phyloP scores from a whole-genome alignment of 2,329 filamentous ascomycete species.

The Hawksworthiomyces lignivorus region DNA sequence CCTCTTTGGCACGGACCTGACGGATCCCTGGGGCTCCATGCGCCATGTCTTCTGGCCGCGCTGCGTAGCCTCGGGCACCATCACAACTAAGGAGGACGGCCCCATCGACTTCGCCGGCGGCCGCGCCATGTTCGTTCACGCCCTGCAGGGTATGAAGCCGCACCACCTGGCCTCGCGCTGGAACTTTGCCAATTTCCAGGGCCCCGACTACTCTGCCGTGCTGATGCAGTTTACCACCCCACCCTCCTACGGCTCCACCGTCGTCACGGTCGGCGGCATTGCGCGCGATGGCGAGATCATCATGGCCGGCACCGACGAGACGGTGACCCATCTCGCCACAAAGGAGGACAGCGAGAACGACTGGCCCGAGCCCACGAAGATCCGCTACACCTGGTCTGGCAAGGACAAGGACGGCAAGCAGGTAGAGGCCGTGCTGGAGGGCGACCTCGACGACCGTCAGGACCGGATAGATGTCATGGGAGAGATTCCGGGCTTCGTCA shows the following conservation, averaged over 20 bases:
- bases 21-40: conserved; percentile 86
- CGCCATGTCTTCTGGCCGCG: conserved; percentile 92
- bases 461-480: conserved; percentile 95
- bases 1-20: conserved; percentile 77
- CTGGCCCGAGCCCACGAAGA: conserved; percentile 78
- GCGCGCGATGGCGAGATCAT: conserved; percentile 75
- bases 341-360: conserved; percentile 69
- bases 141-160: conserved; percentile 96
- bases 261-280: conserved; percentile 76
- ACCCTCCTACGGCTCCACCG: conserved; percentile 79
- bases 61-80: conserved; percentile 71
- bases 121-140: conserved; percentile 70
- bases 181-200: conserved; percentile 92
- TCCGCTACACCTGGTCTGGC: conserved; percentile 72
- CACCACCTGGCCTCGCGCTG: conserved; percentile 88
- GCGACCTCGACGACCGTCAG: conserved; percentile 57
- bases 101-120: conserved; percentile 80
- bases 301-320: conserved; percentile 58
- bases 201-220: conserved; percentile 75
- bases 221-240: conserved; percentile 97
- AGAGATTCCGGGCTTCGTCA: conserved; percentile 91
- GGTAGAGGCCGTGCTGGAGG: conserved; percentile 62
- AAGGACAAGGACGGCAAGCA: conserved; percentile 68
- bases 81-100: conserved; percentile 73
- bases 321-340: conserved; percentile 60